Evolutionary conservation across 176 grass and related monocot genomes (phyloP), one percentile per base, ranked within the genome.

Genomic region (Rhynchospora breviuscula): DNA sequence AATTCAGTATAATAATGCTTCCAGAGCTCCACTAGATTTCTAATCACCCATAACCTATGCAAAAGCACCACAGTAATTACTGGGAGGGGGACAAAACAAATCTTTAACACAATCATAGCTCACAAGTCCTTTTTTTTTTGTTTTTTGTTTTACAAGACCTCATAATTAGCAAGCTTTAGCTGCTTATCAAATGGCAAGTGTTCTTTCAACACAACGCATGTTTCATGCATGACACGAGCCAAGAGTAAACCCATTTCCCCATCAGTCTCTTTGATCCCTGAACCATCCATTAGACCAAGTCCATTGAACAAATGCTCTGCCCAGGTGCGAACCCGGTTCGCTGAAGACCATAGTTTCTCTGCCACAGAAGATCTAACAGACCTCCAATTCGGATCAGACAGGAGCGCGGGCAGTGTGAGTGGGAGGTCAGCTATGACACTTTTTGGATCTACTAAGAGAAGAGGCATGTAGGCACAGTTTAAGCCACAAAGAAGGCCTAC

Each of bases 401-500:
- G 83, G 79, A 93, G 90, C 15, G 93, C 86, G 63, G 90, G 89
- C 47, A 98, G 86, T 21, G 96, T 95, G 72, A 95, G 85, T 2
- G 96, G 91, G 48, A 98, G 84, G 78, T 95, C 93, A 61, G 76
- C 88, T 74, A 95, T 75, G 67, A 98, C 85, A 80, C 71, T 91
- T 67, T 53, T 90, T 40, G 86, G 88, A 87, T 93, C 87, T 59
- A 93, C 79, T 59, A 89, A 66, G 44, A 98, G 92, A 90, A 98
- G 89, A 7, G 91, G 96, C 92, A 95, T 95, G 81, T 95, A 98
- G 35, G 85, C 77, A 79, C 90, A 98, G 70, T 90, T 94, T 79
- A 88, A 86, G 54, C 91, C 86, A 80, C 86, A 93, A 47, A 98
- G 86, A 73, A 98, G 79, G 83, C 91, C 93, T 68, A 93, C 59